Percentiles rank a stretch among this genome's conserved stretches.
phyloP scores from a whole-genome alignment of 768 basidiomycete species.

The Collybia nuda region DNA sequence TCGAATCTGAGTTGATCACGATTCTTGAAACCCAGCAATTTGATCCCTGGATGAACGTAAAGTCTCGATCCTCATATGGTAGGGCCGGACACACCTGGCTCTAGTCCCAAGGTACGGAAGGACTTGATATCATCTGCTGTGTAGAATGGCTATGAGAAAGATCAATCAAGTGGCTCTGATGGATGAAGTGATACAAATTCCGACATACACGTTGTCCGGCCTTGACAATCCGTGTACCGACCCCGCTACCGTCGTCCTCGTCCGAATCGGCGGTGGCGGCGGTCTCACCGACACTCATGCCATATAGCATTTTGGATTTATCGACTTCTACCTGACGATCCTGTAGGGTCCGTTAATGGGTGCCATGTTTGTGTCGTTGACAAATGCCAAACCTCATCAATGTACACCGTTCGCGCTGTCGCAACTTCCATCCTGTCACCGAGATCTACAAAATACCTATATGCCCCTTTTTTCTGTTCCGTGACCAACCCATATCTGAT shows the following conservation, averaged over 20 bases:
- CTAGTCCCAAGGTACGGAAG: conserved; percentile 78
- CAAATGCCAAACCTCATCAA: conserved; percentile 67
- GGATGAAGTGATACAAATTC: background rate
- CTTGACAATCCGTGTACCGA: conserved; percentile 44
- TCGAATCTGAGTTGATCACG: conserved; percentile 69
- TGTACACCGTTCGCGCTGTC: conserved; percentile 63
- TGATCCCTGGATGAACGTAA: conserved; percentile 59
- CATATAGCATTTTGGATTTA: conserved; percentile 45
- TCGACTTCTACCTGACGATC: conserved; percentile 46
- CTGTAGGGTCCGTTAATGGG: conserved; percentile 19
- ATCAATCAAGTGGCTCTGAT: background rate
- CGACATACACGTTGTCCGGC: conserved; percentile 49
- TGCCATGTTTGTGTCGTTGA: conserved; percentile 1
- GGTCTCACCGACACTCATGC: conserved; percentile 35
- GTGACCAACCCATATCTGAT: conserved; percentile 84
- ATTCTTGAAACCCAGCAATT: conserved; percentile 90
- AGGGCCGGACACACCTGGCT: conserved; percentile 54
- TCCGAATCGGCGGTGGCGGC: conserved; percentile 35
- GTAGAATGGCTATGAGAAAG: conserved; percentile 65
- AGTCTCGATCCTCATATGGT: background rate
- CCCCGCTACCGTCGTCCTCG: conserved; percentile 33
- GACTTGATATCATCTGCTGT: conserved; percentile 79
- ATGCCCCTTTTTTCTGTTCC: conserved; percentile 80
- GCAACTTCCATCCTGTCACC: conserved; percentile 81
- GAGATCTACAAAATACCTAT: conserved; percentile 81